Conservation (phyloP, 805 yeast species). For the Wickerhamomyces silvicola region DNA sequence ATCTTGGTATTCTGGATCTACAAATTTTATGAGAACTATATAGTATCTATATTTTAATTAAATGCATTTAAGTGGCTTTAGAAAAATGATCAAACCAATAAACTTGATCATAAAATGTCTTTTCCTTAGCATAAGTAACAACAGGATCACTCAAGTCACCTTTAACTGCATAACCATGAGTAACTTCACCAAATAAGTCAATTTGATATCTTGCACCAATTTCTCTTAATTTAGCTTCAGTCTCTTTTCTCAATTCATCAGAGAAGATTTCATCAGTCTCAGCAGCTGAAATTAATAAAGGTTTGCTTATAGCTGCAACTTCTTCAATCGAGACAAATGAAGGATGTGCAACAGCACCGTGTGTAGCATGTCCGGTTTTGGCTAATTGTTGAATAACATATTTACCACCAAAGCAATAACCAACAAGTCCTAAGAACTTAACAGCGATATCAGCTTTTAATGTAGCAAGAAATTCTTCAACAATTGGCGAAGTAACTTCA, state of each 20-base stretch:
- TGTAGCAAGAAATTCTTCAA: constrained; percentile 38
- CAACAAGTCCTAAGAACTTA: constrained; percentile 47
- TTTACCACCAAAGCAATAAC: constrained; percentile 80
- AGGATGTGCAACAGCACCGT: constrained; percentile 75
- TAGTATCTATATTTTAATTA: too few relatives aligned
- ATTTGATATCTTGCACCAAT: constrained; percentile 47
- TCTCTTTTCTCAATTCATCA: constrained; percentile 48
- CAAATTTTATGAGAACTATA: too few relatives aligned
- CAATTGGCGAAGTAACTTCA: constrained; percentile 42
- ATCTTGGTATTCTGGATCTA: too few relatives aligned
- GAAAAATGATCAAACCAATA: too few relatives aligned
- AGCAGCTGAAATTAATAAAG: constrained; percentile 64
- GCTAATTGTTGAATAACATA: constrained; percentile 44
- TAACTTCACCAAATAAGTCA: constrained; percentile 50
- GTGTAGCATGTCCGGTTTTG: constrained; percentile 32
- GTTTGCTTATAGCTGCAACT: constrained; percentile 47
- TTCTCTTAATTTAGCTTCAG: constrained; percentile 50
- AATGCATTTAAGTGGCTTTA: too few relatives aligned
- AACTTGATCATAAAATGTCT: constrained; percentile 36
- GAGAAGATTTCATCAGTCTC: constrained; percentile 58
- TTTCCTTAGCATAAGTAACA: constrained; percentile 56
- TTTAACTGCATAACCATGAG: constrained; percentile 72
- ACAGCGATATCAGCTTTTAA: constrained; percentile 39
- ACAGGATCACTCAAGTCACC: constrained; percentile 56
- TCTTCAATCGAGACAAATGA: constrained; percentile 60